phyloP scores from a whole-genome alignment of 352 stramenopile species.

The Phytopythium boreale region DNA sequence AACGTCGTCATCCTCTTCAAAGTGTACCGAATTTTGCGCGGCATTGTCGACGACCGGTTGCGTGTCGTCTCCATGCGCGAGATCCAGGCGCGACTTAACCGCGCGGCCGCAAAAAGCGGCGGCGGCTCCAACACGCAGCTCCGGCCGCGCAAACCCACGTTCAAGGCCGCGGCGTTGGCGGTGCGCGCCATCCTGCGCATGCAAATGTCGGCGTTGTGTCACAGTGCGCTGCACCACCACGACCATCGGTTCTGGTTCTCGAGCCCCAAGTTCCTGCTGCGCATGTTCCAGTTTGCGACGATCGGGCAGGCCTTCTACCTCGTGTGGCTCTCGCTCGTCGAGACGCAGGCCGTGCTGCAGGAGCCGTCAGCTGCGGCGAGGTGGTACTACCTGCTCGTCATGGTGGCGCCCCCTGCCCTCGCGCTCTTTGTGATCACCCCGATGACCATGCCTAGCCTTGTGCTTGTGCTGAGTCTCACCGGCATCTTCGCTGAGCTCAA shows the following conservation, averaged over 20 bases:
- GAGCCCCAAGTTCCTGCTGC: constrained; percentile 63
- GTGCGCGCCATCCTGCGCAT: constrained; percentile 77
- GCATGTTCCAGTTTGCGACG: constrained; percentile 83
- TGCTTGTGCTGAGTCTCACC: constrained; percentile 85
- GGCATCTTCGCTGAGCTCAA: constrained; percentile 87
- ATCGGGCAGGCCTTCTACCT: constrained; percentile 87
- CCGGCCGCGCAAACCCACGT: constrained; percentile 21
- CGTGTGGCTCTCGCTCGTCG: constrained; percentile 81
- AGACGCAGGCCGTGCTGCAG: constrained; percentile 38
- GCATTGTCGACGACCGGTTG: constrained; percentile 81
- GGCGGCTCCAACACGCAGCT: constrained; percentile 4
- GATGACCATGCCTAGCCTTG: constrained; percentile 84
- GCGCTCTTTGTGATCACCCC: constrained; percentile 78
- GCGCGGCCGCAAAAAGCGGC: not conserved
- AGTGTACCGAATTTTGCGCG: constrained; percentile 74
- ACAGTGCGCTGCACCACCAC: constrained; percentile 78
- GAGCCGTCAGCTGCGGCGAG: constrained; percentile 2
- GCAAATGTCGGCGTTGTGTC: constrained; percentile 87
- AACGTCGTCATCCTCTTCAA: constrained; percentile 87
- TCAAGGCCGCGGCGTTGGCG: constrained; percentile 57
- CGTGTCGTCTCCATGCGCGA: constrained; percentile 65
- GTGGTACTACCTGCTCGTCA: constrained; percentile 45
- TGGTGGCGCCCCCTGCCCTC: constrained; percentile 61
- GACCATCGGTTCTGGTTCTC: constrained; percentile 84
- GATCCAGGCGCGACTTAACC: constrained; percentile 41